Evolutionary conservation across 73 alveolate species (phyloP), one percentile per base, ranked within the genome.

Genomic region (Paramecium tetraurelia): DNA sequence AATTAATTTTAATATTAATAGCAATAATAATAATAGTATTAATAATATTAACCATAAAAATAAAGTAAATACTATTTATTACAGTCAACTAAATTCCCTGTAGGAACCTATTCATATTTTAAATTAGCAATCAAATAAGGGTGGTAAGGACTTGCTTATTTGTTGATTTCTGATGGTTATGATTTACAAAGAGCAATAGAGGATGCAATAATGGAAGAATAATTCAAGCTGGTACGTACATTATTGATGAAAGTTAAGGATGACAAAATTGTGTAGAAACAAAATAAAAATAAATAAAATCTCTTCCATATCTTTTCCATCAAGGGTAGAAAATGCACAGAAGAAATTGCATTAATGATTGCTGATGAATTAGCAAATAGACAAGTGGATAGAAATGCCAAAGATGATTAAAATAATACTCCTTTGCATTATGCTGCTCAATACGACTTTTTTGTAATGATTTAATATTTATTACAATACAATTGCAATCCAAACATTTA

Each of bases 351-450:
- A 31, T 68, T 7, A 68, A 31, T 68, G 46, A 68, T 68, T 14
- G 84, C 84, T 3, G 84, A 68, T 4, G 84, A 68, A 68, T 68
- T 68, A 24, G 14, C 46, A 31, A 68, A n/a, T 31, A 68, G 84
- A 38, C 93, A 95, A 29, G 98, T 96, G 18, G 96, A 93, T 85
- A 84, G 27, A 27, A 43, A 41, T 40, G 94, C 92, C 3, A 59
- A 59, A 58, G 98, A 96, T 84, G 71, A 75, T 86, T 31, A 85
- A 11, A 92, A 93, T 21, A 71, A 96, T 20, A 86, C 95, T 27
- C 95, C 98, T 12, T 89, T 96, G 2, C 98, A 95, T 84, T 96
- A 93, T 92, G 98, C 97, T 63, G 93, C 87, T 41, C 31, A 57
- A 12, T 63, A 93, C 36, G 77, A 63, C 3, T 93, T 88, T 58